phyloP scores from a whole-genome alignment of 495 filamentous ascomycete genomes.

The Alectoria sarmentosa region DNA sequence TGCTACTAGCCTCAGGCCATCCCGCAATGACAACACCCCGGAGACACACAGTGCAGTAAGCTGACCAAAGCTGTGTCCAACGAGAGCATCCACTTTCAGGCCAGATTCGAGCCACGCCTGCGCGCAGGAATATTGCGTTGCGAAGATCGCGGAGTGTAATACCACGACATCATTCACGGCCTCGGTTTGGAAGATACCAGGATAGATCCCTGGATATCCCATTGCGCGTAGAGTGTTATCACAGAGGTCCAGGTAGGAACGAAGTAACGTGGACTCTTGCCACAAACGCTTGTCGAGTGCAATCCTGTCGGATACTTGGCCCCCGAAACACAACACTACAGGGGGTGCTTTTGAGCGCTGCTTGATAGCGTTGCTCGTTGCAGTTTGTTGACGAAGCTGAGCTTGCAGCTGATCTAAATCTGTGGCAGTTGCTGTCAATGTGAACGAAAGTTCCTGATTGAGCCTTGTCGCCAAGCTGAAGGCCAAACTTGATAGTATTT shows the following conservation, averaged over 20 bases:
- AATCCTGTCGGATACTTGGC: conserved; percentile 29
- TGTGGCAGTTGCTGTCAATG: conserved; percentile 1
- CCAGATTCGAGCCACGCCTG: conserved; percentile 45
- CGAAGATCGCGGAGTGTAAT: conserved; percentile 40
- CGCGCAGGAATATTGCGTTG: conserved; percentile 45
- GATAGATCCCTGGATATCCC: conserved; percentile 35
- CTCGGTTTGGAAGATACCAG: conserved; percentile 38
- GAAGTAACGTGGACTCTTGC: conserved; percentile 29
- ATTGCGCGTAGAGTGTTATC: conserved; percentile 27
- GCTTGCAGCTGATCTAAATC: conserved; percentile 7
- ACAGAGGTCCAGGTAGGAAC: conserved; percentile 36
- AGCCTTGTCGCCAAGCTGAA: conserved; percentile 24
- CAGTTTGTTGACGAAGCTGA: conserved; percentile 13
- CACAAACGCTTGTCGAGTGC: conserved; percentile 33
- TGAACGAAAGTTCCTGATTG: conserved; percentile 19
- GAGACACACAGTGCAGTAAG: conserved; percentile 43
- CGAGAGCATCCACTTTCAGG: conserved; percentile 30
- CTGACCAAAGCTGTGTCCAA: conserved; percentile 52
- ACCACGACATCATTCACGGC: conserved; percentile 37
- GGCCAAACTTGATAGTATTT: conserved; percentile 15
- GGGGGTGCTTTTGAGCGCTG: conserved; percentile 17
- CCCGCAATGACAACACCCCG: conserved; percentile 31
- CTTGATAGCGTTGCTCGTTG: conserved; percentile 4
- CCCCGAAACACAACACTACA: conserved; percentile 34
- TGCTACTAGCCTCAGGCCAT: conserved; percentile 36